These are phyloP conservation scores for Tylopilus orsonianus DNA, from an alignment of 1,284 basidiomycete genomes.

Conservation along the genomic window DNA sequence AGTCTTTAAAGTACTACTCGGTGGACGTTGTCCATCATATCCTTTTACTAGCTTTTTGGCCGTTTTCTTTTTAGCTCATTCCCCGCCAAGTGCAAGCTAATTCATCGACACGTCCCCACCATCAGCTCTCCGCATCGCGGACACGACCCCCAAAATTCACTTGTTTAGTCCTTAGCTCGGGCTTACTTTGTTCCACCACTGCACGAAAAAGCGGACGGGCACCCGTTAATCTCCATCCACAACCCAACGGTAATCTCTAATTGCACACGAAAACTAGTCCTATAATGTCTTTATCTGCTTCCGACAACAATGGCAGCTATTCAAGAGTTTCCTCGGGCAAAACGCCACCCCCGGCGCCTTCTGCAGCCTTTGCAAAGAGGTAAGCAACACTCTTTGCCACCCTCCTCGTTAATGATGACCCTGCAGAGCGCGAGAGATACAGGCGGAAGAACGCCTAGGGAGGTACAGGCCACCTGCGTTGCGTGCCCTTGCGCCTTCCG, in stretches of 20 bases:
- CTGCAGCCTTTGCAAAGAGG: conserved; percentile 87
- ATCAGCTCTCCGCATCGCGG: conserved; percentile 29
- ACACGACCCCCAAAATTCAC: conserved; percentile 32
- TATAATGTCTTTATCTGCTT: conserved; percentile 87
- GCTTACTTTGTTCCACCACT: conserved; percentile 28
- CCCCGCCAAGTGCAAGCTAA: conserved; percentile 34
- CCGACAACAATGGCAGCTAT: conserved; percentile 75
- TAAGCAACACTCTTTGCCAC: conserved; percentile 33
- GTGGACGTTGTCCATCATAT: conserved; percentile 36
- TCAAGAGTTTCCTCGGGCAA: conserved; percentile 79
- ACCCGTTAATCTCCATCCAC: conserved; percentile 46
- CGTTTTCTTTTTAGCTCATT: conserved; percentile 26
- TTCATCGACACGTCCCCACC: conserved; percentile 29
- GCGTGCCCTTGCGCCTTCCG: conserved; percentile 66
- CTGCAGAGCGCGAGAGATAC: conserved; percentile 75
- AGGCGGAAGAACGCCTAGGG: conserved; percentile 68
- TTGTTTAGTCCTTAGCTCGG: conserved; percentile 18
- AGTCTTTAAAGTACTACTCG: conserved; percentile 34
- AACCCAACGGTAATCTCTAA: conserved; percentile 73
- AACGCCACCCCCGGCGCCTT: conserved; percentile 86
- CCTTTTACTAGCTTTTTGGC: conserved; percentile 27
- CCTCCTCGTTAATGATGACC: conserved; percentile 15
- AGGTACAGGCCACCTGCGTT: conserved; percentile 81
- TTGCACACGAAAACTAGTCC: conserved; percentile 61
- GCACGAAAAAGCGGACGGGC: conserved; percentile 35